Conservation (phyloP, 306 rosid genomes). For the Sesbania bispinosa region DNA sequence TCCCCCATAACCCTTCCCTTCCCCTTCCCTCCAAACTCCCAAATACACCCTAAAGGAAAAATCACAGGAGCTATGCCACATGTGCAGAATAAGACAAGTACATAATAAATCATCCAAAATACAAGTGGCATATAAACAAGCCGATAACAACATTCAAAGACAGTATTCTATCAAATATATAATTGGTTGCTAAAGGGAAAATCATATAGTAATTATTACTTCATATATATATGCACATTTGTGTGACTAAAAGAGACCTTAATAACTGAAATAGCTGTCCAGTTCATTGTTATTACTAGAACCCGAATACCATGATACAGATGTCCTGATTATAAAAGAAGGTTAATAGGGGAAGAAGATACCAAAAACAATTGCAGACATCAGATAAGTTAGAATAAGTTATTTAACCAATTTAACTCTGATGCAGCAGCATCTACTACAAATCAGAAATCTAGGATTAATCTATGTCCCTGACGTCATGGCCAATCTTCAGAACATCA, state of each 20-base stretch:
- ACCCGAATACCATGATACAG: background rate
- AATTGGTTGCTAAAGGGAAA: background rate
- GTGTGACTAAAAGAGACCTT: background rate
- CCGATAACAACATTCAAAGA: background rate
- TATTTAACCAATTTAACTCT: background rate
- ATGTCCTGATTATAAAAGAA: background rate
- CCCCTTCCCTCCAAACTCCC: background rate
- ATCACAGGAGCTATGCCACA: background rate
- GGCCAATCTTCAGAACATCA: no score
- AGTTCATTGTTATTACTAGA: background rate
- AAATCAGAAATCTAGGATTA: background rate
- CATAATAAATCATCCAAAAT: background rate
- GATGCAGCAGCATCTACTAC: background rate
- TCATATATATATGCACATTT: background rate
- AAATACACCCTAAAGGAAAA: background rate
- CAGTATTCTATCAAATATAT: background rate
- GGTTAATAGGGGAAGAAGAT: background rate
- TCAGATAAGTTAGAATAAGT: background rate
- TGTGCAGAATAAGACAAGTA: conserved; percentile 3
- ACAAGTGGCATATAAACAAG: background rate
- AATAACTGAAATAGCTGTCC: background rate
- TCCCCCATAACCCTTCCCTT: no score
- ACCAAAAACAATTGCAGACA: background rate
- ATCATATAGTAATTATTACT: background rate
- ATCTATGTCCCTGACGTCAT: no score